Percentiles rank a stretch among this genome's conserved stretches.
phyloP scores from a whole-genome alignment of 306 rosid genomes.

The Oxytropis ochrocephala region DNA sequence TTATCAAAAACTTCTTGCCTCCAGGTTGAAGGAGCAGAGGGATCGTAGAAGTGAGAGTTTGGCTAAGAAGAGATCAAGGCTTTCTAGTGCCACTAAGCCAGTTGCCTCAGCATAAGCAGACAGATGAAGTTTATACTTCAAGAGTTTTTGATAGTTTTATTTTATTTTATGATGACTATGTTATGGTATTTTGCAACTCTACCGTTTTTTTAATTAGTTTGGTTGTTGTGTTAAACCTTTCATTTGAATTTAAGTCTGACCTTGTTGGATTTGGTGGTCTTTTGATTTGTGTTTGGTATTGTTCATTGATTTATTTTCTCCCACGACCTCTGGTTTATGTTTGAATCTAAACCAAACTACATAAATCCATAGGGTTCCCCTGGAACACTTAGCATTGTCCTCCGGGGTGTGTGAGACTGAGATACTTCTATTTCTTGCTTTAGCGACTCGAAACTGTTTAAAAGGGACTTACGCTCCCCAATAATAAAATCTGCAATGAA shows the following conservation, averaged over 20 bases:
- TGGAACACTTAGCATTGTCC: too few relatives aligned
- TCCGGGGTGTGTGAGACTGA: too few relatives aligned
- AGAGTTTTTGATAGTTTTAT: constrained; percentile 25
- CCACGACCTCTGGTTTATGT: neutral
- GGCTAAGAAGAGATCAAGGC: too few relatives aligned
- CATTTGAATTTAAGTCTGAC: neutral
- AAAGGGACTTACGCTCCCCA: too few relatives aligned
- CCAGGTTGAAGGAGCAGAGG: constrained; percentile 37
- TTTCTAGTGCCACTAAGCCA: constrained; percentile 26
- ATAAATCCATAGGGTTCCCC: too few relatives aligned
- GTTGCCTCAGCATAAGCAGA: constrained; percentile 1
- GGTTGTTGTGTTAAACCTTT: neutral
- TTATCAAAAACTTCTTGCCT: constrained; percentile 37
- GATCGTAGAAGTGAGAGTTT: too few relatives aligned
- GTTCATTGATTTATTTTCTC: neutral
- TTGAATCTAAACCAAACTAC: too few relatives aligned
- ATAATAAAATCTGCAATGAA: too few relatives aligned
- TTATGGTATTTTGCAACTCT: constrained; percentile 5
- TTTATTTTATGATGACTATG: neutral
- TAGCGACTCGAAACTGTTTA: too few relatives aligned
- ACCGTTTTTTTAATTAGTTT: neutral
- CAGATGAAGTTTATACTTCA: constrained; percentile 16
- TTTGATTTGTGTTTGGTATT: neutral
- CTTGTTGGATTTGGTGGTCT: neutral
- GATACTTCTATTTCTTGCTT: too few relatives aligned